phyloP scores from a whole-genome alignment of 176 grass and related monocot genomes.

The Triticum urartu region DNA sequence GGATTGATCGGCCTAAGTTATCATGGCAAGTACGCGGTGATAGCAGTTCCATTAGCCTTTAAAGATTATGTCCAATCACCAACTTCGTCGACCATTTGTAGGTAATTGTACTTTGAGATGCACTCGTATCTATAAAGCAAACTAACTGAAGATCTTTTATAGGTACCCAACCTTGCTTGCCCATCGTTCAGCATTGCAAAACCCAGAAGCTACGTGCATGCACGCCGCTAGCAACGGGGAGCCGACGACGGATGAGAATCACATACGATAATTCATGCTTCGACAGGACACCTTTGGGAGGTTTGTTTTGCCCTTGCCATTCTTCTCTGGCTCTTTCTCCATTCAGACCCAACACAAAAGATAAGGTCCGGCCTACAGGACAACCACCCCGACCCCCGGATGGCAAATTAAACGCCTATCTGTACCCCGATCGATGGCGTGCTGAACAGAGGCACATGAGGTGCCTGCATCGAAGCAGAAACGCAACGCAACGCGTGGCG shows the following conservation, averaged over 20 bases:
- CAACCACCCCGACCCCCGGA: not conserved
- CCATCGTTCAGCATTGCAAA: not conserved
- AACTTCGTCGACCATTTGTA: not conserved
- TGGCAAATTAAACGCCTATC: not conserved
- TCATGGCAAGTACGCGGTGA: not conserved
- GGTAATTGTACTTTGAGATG: not conserved
- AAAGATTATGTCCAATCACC: not conserved
- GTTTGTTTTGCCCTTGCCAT: not conserved
- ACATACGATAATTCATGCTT: not conserved
- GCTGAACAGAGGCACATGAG: slow-evolving; percentile 20
- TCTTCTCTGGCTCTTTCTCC: slow-evolving; percentile 1
- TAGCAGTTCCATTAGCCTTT: not conserved
- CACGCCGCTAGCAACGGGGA: not conserved
- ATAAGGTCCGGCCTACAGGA: not conserved
- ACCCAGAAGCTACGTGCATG: not conserved
- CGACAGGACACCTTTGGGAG: not conserved
- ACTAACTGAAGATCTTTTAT: not conserved
- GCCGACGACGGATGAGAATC: not conserved
- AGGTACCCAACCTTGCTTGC: not conserved
- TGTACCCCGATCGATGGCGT: not conserved
- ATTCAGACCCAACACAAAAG: slow-evolving; percentile 20
- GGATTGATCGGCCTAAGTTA: not conserved
- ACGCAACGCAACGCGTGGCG: not conserved
- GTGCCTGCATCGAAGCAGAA: not conserved
- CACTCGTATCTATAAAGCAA: not conserved